phyloP scores from a whole-genome alignment of 2,329 filamentous ascomycete species.

The Diaporthe citrichinensis region DNA sequence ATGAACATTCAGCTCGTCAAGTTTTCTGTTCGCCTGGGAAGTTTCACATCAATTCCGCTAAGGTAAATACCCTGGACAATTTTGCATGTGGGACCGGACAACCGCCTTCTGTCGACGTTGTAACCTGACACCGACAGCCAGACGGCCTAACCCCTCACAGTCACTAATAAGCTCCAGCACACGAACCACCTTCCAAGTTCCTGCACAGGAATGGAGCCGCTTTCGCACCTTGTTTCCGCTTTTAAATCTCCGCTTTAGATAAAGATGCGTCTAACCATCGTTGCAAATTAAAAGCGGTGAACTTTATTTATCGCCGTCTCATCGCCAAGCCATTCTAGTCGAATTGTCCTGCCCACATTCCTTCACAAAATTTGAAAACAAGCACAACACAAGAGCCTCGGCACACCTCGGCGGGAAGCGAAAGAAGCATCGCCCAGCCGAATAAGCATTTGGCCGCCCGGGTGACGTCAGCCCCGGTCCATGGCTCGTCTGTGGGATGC shows the following conservation, averaged over 20 bases:
- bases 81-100: neutral
- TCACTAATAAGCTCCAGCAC: neutral
- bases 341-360: neutral
- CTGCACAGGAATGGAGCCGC: conserved; percentile 25
- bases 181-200: neutral
- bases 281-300: conserved; percentile 35
- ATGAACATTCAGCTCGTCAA: conserved; percentile 15
- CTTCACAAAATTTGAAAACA: neutral
- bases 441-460: neutral
- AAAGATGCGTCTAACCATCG: conserved; percentile 3
- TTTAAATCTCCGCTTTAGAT: conserved; percentile 33
- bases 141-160: neutral
- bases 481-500: too few species aligned
- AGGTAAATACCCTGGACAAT: neutral
- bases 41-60: neutral
- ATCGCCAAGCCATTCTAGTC: neutral
- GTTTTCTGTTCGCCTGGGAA: neutral
- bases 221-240: conserved; percentile 16
- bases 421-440: conserved; percentile 23
- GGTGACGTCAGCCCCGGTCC: neutral
- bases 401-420: neutral
- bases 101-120: neutral
- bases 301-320: neutral
- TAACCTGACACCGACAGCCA: neutral
- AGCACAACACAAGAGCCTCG: neutral